phyloP scores from a whole-genome alignment of 202 grass and related monocot genomes.

The Musa balbisiana region DNA sequence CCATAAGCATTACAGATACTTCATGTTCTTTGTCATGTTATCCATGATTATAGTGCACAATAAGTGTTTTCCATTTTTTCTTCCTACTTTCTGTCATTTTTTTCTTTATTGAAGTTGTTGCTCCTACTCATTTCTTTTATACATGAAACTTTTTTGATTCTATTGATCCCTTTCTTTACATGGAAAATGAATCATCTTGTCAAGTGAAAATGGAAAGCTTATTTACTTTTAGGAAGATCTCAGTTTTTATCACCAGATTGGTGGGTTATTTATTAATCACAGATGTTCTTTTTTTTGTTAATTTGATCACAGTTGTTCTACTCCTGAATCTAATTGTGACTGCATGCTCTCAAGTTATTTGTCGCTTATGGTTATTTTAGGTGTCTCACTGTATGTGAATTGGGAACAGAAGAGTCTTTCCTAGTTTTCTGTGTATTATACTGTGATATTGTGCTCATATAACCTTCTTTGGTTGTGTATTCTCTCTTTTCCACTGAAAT shows the following conservation, averaged over 20 bases:
- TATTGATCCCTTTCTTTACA: not conserved
- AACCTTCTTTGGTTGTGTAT: not conserved
- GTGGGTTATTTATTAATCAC: no score
- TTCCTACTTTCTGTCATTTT: not conserved
- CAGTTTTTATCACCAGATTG: no score
- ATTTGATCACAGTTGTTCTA: no score
- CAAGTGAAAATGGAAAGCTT: not conserved
- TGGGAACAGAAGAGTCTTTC: not conserved
- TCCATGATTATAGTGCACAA: not conserved
- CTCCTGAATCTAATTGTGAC: no score
- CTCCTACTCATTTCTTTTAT: not conserved
- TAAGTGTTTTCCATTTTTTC: not conserved
- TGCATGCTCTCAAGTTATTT: no score
- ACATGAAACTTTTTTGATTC: not conserved
- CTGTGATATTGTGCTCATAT: not conserved
- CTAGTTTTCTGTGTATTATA: not conserved
- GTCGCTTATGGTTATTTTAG: no score
- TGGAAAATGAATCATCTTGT: not conserved
- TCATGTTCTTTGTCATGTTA: not conserved
- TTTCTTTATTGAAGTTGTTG: not conserved
- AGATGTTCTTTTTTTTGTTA: no score
- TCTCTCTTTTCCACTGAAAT: no score
- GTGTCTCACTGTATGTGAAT: not conserved
- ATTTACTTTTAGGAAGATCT: not conserved
- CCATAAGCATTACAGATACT: not conserved